A percentile compares a stretch with the other conserved stretches of the same genome.
These are phyloP conservation scores for Xanthoparmelia taractica DNA, from an alignment of 495 filamentous ascomycete genomes.

Conservation along the genomic window DNA sequence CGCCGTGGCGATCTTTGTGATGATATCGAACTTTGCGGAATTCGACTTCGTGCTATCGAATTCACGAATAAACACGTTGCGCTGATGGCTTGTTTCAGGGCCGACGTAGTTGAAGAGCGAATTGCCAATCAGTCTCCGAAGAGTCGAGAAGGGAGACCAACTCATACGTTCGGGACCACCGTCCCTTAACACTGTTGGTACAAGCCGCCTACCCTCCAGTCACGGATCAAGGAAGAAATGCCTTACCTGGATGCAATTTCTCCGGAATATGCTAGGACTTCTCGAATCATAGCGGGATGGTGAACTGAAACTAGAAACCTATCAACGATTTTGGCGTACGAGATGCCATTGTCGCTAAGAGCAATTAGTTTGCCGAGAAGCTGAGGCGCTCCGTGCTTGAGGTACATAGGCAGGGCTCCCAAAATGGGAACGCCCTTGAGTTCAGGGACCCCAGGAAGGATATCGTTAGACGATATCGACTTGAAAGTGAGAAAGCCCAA, in stretches of 20 bases:
- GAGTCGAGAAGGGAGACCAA: conserved; percentile 23
- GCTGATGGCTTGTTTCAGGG: conserved; percentile 21
- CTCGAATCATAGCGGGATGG: conserved; percentile 23
- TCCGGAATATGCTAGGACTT: conserved; percentile 23
- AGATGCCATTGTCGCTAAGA: conserved; percentile 23
- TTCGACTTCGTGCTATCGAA: conserved; percentile 25
- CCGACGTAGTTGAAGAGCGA: conserved; percentile 23
- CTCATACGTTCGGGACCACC: conserved; percentile 20
- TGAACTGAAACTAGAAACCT: conserved; percentile 23
- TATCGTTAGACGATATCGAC: conserved; percentile 16
- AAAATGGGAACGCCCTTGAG: conserved; percentile 24
- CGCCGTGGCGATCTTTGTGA: conserved; percentile 11
- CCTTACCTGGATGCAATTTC: conserved; percentile 23
- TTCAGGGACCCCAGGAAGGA: conserved; percentile 22
- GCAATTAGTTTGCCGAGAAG: conserved; percentile 23
- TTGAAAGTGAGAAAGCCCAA: conserved; percentile 23
- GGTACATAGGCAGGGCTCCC: conserved; percentile 22
- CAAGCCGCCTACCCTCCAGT: conserved; percentile 9
- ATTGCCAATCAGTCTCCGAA: conserved; percentile 23
- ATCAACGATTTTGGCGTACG: conserved; percentile 21
- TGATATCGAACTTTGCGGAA: conserved; percentile 22
- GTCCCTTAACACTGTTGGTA: conserved; percentile 14
- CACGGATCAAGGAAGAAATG: background rate
- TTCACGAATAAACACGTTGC: conserved; percentile 24
- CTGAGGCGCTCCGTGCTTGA: conserved; percentile 23